phyloP scores from a whole-genome alignment of 2,329 filamentous ascomycete genomes.

The Clonostachys byssicola region DNA sequence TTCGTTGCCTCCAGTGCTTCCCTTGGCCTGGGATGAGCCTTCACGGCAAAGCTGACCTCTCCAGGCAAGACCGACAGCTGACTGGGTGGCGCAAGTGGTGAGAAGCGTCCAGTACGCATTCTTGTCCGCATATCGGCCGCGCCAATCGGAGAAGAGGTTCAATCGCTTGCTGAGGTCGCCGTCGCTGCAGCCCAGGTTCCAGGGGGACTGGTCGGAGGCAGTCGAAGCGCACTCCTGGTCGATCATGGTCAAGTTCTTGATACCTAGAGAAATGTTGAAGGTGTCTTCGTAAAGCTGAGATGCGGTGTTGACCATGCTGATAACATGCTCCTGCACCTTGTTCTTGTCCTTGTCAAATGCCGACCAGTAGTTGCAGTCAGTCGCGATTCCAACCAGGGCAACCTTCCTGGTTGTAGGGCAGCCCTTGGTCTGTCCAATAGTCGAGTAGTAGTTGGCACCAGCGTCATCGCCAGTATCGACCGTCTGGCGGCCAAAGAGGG shows the following conservation, averaged over 20 bases:
- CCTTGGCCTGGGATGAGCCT: slow-evolving; percentile 46
- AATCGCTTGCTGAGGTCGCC: slow-evolving; percentile 70
- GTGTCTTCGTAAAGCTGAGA: slow-evolving; percentile 84
- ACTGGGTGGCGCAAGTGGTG: slow-evolving; percentile 74
- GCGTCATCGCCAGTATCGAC: slow-evolving; percentile 70
- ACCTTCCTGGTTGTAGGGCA: slow-evolving; percentile 90
- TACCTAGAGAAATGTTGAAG: slow-evolving; percentile 91
- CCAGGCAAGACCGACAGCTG: slow-evolving; percentile 91
- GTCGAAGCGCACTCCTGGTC: slow-evolving; percentile 70
- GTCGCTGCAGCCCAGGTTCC: slow-evolving; percentile 75
- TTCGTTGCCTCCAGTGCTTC: slow-evolving; percentile 49
- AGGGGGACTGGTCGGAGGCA: slow-evolving; percentile 63
- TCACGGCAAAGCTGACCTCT: slow-evolving; percentile 77
- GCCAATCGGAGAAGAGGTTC: slow-evolving; percentile 86
- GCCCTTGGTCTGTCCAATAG: slow-evolving; percentile 77
- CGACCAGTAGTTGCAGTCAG: slow-evolving; percentile 83
- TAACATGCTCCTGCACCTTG: slow-evolving; percentile 67
- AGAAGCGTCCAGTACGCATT: slow-evolving; percentile 95
- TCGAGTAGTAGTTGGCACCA: slow-evolving; percentile 66
- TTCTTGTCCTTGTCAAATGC: slow-evolving; percentile 63
- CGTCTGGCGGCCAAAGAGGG: slow-evolving; percentile 70
- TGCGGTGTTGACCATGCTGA: slow-evolving; percentile 79
- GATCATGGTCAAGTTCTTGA: slow-evolving; percentile 80
- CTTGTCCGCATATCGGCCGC: slow-evolving; percentile 68
- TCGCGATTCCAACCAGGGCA: slow-evolving; percentile 85